Base-by-base conservation (phyloP, 75 land plant genomes). In the Cupressus sempervirens region DNA sequence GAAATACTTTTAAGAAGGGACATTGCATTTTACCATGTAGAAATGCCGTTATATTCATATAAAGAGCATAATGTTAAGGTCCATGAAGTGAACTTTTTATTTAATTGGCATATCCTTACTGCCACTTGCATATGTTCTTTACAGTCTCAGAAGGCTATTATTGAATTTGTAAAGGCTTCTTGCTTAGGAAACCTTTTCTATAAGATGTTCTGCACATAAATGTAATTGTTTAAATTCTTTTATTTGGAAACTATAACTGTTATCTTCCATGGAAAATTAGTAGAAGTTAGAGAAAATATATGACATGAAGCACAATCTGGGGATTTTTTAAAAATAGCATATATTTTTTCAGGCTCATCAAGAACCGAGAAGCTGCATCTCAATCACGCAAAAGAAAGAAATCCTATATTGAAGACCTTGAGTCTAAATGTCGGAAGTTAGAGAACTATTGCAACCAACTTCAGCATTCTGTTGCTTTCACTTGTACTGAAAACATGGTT, bases 381-480 rank as follows among this genome's bases (percentile, higher is more conserved):
- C 87, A 90, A 85, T 90, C 91, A 14, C 84, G 91, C 56, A 80
- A 86, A 36, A 85, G 89, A 48, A 90, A 86, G 87, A 90, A 88
- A 50, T 90, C 86, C 43, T 90, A 90, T 50, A 56, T 90, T 74
- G 86, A 76, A 38, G 90, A 83, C 38, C 87, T 90, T 23, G 89
- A 90, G 48, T 36, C 82, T 23, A 88, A 86, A 77, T 90, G 91
- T 68, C 75, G 67, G 36, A 82, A 83, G 65, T 56, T 86, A 65
- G 91, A 90, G 90, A 53, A 79, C 58, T 84, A 88, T 36, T 81
- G 67, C 16, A 84, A 82, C 14, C 89, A 85, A 70, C 87, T 90
- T 20, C 87, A 90, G 68, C 84, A 86, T 65, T 80, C 87, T 43
- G 50, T 90, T 70, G 36, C 76, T 38, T 83, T 83, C 56, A 53